phyloP scores from a whole-genome alignment of 139 green algal species.

The Chlamydomonas sp. region DNA sequence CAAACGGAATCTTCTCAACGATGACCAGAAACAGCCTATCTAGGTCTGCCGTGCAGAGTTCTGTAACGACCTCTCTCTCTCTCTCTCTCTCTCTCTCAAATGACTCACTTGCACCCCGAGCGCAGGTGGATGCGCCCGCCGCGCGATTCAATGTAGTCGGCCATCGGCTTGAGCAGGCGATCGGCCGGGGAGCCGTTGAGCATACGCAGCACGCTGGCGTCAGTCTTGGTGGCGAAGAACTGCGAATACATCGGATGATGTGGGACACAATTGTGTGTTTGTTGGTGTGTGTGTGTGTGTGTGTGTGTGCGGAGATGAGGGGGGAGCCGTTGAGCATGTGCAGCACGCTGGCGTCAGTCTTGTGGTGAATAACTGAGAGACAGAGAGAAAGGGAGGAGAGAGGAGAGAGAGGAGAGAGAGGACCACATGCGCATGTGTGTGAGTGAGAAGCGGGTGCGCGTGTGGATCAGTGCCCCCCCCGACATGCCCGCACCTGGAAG shows the following conservation, averaged over 20 bases:
- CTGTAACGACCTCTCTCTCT: background rate
- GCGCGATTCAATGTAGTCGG: conserved; percentile 76
- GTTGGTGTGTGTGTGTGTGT: no score
- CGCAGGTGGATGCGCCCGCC: conserved; percentile 77
- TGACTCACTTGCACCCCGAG: conserved; percentile 61
- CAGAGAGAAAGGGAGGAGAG: no score
- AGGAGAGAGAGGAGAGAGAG: no score
- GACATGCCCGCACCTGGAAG: conserved; percentile 62
- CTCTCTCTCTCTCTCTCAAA: background rate
- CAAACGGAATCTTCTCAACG: no score
- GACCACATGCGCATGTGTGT: no score
- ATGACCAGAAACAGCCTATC: no score
- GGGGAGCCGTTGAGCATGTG: conserved; percentile 94
- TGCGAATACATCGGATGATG: no score
- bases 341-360: conserved; percentile 90
- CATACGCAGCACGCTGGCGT: conserved; percentile 90
- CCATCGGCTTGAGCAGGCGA: conserved; percentile 79
- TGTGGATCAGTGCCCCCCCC: no score
- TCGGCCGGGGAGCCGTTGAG: conserved; percentile 87
- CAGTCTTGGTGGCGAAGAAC: conserved; percentile 98
- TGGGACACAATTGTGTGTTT: no score
- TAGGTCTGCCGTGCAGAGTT: no score
- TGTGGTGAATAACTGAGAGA: conserved; percentile 99
- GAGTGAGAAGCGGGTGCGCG: no score
- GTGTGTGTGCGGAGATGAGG: no score